Evolutionary conservation across 371 early-diverging fungal genomes (phyloP), one percentile per base, ranked within the genome.

Genomic region (Zychaea mexicana): DNA sequence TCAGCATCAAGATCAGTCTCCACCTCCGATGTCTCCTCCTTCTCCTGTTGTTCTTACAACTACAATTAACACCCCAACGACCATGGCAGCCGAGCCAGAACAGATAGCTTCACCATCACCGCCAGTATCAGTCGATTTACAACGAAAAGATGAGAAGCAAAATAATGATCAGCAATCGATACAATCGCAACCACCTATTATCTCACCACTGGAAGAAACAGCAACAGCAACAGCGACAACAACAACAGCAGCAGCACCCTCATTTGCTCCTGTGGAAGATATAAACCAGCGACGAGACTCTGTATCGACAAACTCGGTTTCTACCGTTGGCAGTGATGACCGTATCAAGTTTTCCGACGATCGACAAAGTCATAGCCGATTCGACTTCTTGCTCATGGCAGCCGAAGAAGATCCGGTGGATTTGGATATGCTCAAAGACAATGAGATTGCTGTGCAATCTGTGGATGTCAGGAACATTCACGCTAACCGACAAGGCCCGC

Each of bases 401-500:
- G 24, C 24, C 7, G 49, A 49, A 49, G 70, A 70, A 33, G 70
- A 70, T 13, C 61, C 66, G 3, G 53, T 56, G 12, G 68, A 68
- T 46, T 49, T 68, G 5, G 66, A 70, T 33, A 62, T 63, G 31
- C 66, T 66, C 24, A 32, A 53, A 28, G 70, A 70, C 24, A 63
- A 70, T 17, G 57, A 45, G 12, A 70, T 66, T 39, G 27, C 60
- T 38, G 45, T 66, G 6, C 63, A 58, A 17, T 9, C 42, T 7
- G 57, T 73, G 2, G 55, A 71, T 39, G 28, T 57, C 4, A 72
- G 69, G 30, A 52, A 70, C 30, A 52, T 79, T 3, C 62, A 67
- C 2, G 68, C 74, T 27, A 86, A 86, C 60, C 56, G 67, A 42
- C 61, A 85, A 7, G 64, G 72, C 17, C 79, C 85, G 22, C 70